phyloP scores from a whole-genome alignment of 1,139 yeast genomes.

The Zygoascus sp. region DNA sequence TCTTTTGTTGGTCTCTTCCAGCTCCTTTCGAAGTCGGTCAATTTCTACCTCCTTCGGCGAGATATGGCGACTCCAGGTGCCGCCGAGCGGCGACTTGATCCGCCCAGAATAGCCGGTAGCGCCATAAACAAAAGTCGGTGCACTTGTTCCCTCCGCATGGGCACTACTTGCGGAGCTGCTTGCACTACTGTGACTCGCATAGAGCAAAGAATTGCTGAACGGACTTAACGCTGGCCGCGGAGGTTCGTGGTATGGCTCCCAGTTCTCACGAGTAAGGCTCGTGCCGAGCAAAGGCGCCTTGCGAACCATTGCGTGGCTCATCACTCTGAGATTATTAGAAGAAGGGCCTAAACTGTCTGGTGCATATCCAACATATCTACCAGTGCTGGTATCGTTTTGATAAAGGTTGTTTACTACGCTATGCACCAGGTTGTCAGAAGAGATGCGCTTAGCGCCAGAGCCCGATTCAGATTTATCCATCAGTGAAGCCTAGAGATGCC shows the following conservation, averaged over 20 bases:
- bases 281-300: neutral
- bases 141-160: neutral
- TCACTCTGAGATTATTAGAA: neutral
- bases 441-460: constrained; percentile 5
- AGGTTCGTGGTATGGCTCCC: neutral
- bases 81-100: too few relatives aligned
- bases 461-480: neutral
- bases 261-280: neutral
- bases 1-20: constrained; percentile 16
- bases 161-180: neutral
- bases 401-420: constrained; percentile 11
- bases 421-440: neutral
- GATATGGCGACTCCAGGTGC: too few relatives aligned
- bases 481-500: neutral
- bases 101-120: neutral
- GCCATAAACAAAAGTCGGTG: neutral
- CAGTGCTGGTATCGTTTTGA: neutral
- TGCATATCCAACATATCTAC: neutral
- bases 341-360: neutral
- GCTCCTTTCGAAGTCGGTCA: constrained; percentile 14
- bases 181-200: neutral
- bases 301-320: neutral
- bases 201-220: neutral
- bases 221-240: neutral
- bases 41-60: constrained; percentile 9